Base-by-base conservation (phyloP, 768 basidiomycete genomes). In the Royoungia palumana region DNA sequence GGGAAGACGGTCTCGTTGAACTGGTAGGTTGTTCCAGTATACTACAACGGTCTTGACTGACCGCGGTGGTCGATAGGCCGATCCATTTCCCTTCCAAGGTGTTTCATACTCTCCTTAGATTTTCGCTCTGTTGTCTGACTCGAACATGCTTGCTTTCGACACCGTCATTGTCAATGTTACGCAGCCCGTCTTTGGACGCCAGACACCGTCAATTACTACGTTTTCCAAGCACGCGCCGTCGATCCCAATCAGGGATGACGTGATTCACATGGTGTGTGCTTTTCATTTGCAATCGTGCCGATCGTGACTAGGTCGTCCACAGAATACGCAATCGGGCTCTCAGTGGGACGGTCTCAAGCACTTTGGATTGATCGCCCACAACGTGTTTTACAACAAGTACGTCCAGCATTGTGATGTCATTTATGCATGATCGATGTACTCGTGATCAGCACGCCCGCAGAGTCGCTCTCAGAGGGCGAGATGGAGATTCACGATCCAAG, bases 281-380 rank as follows among this genome's bases (percentile, higher is more conserved):
- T n/a, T 35, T 14, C 17, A 17, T 14, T 32, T 14, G 11, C 36
- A 6, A 17, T 19, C 2, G 32, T 16, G 5, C 32, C 32, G 32
- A 8, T 21, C 14, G 25, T 21, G 35, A 30, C 24, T 11, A 20
- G 22, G 7, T 0, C 17, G 8, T 28, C 13, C 6, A 21, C 35
- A 85, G 83, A 85, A 87, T 54, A 83, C 83, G 0, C 85, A 86
- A 67, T 83, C 82, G 0, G 82, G 83, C 9, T 75, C 81, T 5
- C 83, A 87, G 55, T 85, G 83, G 83, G 84, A 86, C 55, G 82
- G 83, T 8, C 47, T 85, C 60, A 72, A 76, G 50, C 82, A 85
- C 54, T 81, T 73, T 56, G 81, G 81, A 3, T 50, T 85, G 35
- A 41, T 63, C 0, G 73, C 77, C 14, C 75, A 83, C 53, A 71